Conservation (phyloP, 1,284 basidiomycete species). For the Rhodotorula glutinis region DNA sequence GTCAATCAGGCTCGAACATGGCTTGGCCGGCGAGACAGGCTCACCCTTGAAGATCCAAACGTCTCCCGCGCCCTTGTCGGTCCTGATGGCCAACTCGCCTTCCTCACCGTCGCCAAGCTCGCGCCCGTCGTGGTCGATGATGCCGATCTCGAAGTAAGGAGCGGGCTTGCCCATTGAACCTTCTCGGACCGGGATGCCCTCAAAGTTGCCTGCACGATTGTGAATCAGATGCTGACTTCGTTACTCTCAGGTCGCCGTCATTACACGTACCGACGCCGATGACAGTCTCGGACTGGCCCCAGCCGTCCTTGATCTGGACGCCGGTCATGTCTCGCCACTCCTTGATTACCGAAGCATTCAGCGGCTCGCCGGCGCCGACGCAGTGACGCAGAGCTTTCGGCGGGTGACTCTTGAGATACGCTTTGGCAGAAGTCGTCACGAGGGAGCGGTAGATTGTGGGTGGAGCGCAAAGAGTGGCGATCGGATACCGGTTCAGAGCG, state of each 20-base stretch:
- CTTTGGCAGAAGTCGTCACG: constrained; percentile 11
- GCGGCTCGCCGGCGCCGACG: constrained; percentile 37
- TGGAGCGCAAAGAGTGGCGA: constrained; percentile 34
- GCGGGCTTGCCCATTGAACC: constrained; percentile 36
- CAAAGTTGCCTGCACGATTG: not conserved
- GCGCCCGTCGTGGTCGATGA: constrained; percentile 26
- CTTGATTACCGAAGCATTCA: constrained; percentile 33
- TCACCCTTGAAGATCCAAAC: constrained; percentile 39
- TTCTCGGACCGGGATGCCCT: constrained; percentile 1
- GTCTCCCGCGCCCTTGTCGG: constrained; percentile 26
- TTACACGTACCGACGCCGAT: constrained; percentile 15
- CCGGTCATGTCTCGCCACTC: constrained; percentile 25
- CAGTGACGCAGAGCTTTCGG: constrained; percentile 24
- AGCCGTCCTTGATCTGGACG: constrained; percentile 30
- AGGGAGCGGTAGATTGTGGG: constrained; percentile 38
- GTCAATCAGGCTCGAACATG: too few species aligned
- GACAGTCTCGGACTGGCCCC: constrained; percentile 34
- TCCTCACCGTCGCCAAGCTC: constrained; percentile 28
- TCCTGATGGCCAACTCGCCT: constrained; percentile 29
- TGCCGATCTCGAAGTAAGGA: constrained; percentile 28
- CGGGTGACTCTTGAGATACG: constrained; percentile 8
- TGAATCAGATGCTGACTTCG: not conserved
- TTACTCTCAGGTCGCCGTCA: too few species aligned
- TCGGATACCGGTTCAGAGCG: constrained; percentile 29
- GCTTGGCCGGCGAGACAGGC: too few species aligned